These are phyloP conservation scores for Dendrobium chrysotoxum DNA, from an alignment of 106 monocot species.

Conservation along the genomic window DNA sequence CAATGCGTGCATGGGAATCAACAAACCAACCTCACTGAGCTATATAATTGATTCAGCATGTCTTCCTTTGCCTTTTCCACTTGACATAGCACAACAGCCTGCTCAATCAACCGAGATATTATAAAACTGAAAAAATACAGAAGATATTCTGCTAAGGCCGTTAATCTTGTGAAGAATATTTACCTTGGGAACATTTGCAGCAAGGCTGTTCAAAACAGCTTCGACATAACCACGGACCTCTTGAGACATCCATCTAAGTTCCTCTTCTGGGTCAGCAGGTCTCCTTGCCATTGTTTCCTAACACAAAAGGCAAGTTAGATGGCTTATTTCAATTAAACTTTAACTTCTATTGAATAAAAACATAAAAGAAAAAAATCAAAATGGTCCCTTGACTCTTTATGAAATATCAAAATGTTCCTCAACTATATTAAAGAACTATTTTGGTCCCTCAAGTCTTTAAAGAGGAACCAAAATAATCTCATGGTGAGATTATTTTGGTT, in stretches of 20 bases:
- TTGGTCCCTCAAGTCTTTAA: no score
- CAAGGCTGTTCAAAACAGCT: constrained; percentile 97
- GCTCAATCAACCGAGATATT: constrained; percentile 18
- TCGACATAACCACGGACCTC: constrained; percentile 99
- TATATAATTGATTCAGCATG: constrained; percentile 97
- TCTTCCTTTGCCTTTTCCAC: constrained; percentile 99
- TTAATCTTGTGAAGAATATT: constrained; percentile 1
- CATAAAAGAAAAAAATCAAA: no score
- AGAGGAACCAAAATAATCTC: no score
- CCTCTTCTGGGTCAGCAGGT: constrained; percentile 97
- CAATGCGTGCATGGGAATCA: background rate
- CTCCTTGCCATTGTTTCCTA: constrained; percentile 77
- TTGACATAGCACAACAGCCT: constrained; percentile 95
- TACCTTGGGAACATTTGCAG: constrained; percentile 94
- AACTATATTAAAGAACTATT: no score
- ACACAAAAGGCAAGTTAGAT: background rate
- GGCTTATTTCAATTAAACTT: background rate
- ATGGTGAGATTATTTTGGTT: no score
- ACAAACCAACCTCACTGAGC: constrained; percentile 59
- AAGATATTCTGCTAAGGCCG: background rate
- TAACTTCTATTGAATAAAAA: background rate
- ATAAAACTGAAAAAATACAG: background rate
- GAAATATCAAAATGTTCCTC: no score
- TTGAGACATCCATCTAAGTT: constrained; percentile 98
- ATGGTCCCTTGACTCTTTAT: no score